These are phyloP conservation scores for Tetrahymena malaccensis DNA, from an alignment of 73 alveolate genomes.

Conservation along the genomic window DNA sequence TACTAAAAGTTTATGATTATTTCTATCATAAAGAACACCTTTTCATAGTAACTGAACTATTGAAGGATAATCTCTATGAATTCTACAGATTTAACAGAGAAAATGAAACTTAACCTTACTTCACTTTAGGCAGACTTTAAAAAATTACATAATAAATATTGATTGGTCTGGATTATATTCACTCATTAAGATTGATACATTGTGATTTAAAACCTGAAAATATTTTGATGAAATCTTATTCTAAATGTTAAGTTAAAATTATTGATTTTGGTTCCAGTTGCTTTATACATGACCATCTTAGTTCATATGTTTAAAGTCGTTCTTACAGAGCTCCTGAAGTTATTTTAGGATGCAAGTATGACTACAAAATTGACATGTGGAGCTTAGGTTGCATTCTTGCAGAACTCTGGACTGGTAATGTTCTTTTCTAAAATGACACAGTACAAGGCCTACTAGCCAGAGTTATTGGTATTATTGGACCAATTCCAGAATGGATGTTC, in stretches of 20 bases:
- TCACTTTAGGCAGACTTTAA: slow-evolving; percentile 61
- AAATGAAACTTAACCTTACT: slow-evolving; percentile 85
- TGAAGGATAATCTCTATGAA: slow-evolving; percentile 97
- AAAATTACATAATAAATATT: slow-evolving; percentile 59
- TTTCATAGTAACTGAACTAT: slow-evolving; percentile 94
- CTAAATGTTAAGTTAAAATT: slow-evolving; percentile 51
- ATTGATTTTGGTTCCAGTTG: slow-evolving; percentile 69
- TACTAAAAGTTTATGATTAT: slow-evolving; percentile 24
- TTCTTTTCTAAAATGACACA: slow-evolving; percentile 91
- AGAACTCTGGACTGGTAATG: slow-evolving; percentile 87
- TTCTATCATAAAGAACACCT: slow-evolving; percentile 91
- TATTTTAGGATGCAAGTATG: slow-evolving; percentile 64
- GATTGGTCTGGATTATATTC: slow-evolving; percentile 59
- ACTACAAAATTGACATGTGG: slow-evolving; percentile 73
- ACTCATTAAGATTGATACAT: slow-evolving; percentile 36
- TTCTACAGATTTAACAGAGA: slow-evolving; percentile 94
- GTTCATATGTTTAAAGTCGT: slow-evolving; percentile 57
- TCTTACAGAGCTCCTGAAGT: slow-evolving; percentile 76
- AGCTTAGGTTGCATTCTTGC: slow-evolving; percentile 63
- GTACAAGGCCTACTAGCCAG: slow-evolving; percentile 94
- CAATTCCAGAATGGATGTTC: slow-evolving; percentile 96
- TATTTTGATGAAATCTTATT: slow-evolving; percentile 37
- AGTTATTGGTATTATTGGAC: slow-evolving; percentile 96
- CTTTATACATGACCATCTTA: slow-evolving; percentile 43
- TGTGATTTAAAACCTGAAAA: slow-evolving; percentile 42